These are phyloP conservation scores for Tuctoria greenei DNA, from an alignment of 176 grass and related monocot species.

Conservation along the genomic window DNA sequence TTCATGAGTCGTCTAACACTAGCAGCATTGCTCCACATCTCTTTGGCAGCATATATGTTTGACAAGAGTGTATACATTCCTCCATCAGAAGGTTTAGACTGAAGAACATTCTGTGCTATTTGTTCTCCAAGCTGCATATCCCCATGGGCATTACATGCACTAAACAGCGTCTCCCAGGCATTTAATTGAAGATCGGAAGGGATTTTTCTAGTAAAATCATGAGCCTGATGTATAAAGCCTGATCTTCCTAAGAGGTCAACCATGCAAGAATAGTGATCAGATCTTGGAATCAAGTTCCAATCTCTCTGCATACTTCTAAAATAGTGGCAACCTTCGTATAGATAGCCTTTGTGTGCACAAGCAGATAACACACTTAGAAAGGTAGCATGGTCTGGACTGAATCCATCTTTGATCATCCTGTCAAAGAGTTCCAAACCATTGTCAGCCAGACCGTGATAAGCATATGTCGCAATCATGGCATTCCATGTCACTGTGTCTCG, in stretches of 20 bases:
- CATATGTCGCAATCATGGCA: slow-evolving; percentile 72
- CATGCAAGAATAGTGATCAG: slow-evolving; percentile 80
- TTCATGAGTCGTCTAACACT: slow-evolving; percentile 62
- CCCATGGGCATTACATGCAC: slow-evolving; percentile 64
- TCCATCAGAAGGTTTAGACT: slow-evolving; percentile 54
- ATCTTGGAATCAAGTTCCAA: slow-evolving; percentile 63
- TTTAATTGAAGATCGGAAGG: slow-evolving; percentile 49
- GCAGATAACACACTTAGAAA: slow-evolving; percentile 69
- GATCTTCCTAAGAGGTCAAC: slow-evolving; percentile 75
- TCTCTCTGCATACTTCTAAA: slow-evolving; percentile 64
- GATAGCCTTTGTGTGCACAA: slow-evolving; percentile 69
- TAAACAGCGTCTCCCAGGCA: slow-evolving; percentile 77
- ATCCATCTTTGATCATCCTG: slow-evolving; percentile 53
- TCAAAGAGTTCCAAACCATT: slow-evolving; percentile 61
- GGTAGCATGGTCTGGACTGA: slow-evolving; percentile 60
- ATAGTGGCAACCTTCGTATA: slow-evolving; percentile 65
- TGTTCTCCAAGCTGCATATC: slow-evolving; percentile 62
- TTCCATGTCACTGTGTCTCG: slow-evolving; percentile 74
- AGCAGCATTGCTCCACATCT: slow-evolving; percentile 61
- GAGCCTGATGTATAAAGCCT: slow-evolving; percentile 60
- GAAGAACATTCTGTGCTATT: slow-evolving; percentile 55
- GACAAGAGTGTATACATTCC: slow-evolving; percentile 73
- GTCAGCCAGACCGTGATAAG: slow-evolving; percentile 65
- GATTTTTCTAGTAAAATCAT: slow-evolving; percentile 58
- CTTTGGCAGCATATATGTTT: slow-evolving; percentile 73